These are phyloP conservation scores for Protoeuglena noctilucae DNA, from an alignment of 139 green algal species.

Conservation along the genomic window DNA sequence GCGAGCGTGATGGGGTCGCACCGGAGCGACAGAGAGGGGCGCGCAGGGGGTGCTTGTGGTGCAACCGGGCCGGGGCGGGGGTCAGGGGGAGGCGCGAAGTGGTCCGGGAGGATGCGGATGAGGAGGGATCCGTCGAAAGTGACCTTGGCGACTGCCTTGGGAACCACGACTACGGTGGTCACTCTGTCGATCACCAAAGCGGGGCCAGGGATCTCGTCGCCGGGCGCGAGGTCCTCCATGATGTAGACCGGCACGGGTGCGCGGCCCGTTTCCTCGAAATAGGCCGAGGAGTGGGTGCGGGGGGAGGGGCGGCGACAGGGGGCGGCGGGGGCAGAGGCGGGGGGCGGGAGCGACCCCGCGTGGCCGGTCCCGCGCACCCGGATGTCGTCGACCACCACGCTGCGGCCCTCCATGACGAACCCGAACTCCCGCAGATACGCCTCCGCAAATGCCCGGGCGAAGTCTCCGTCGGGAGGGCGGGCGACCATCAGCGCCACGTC, in stretches of 20 bases:
- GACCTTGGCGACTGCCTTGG: conserved; percentile 53
- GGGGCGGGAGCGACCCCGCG: background rate
- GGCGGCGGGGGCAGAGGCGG: too few relatives aligned
- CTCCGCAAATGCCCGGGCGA: conserved; percentile 19
- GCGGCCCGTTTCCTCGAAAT: conserved; percentile 44
- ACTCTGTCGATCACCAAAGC: conserved; percentile 87
- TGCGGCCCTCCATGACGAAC: conserved; percentile 63
- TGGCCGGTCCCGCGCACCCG: conserved; percentile 51
- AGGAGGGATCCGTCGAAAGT: conserved; percentile 55
- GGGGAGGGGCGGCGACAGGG: too few relatives aligned
- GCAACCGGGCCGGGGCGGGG: background rate
- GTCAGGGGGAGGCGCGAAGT: background rate
- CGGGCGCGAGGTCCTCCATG: conserved; percentile 37
- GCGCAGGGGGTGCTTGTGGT: background rate
- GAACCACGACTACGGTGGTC: conserved; percentile 82
- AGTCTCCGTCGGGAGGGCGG: conserved; percentile 12
- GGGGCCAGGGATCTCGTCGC: conserved; percentile 52
- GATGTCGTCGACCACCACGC: conserved; percentile 75
- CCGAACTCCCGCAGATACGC: conserved; percentile 77
- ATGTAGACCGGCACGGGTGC: conserved; percentile 56
- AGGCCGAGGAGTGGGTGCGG: conserved; percentile 1
- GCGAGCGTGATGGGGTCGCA: conserved; percentile 83
- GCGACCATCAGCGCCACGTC: conserved; percentile 83
- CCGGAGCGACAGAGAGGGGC: conserved; percentile 1
- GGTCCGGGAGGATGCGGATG: conserved; percentile 35